These are phyloP conservation scores for Apiospora arundinis DNA, from an alignment of 2,329 filamentous ascomycete species.

Conservation along the genomic window DNA sequence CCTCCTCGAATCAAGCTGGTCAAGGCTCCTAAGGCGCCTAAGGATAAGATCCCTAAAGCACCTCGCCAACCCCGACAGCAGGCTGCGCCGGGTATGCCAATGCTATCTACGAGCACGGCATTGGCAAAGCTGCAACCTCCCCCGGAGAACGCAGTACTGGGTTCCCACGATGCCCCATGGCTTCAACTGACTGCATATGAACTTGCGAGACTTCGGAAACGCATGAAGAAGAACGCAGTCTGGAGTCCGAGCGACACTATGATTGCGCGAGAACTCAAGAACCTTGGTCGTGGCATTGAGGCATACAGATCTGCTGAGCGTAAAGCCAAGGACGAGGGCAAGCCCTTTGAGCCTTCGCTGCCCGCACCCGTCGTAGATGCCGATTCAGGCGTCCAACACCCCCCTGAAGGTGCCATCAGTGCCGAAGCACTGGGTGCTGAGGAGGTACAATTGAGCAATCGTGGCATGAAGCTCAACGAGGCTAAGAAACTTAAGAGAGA, in stretches of 20 bases:
- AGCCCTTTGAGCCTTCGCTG: conserved; percentile 59
- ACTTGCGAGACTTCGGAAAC: conserved; percentile 74
- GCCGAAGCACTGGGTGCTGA: conserved; percentile 62
- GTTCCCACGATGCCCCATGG: conserved; percentile 68
- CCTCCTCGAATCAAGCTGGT: conserved; percentile 58
- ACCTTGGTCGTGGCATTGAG: conserved; percentile 70
- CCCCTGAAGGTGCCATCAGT: conserved; percentile 66
- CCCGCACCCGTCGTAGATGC: conserved; percentile 52
- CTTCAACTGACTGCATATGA: conserved; percentile 69
- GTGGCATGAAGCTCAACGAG: conserved; percentile 80
- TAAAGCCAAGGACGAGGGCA: conserved; percentile 70
- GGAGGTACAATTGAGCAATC: conserved; percentile 70
- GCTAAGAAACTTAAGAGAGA: conserved; percentile 77
- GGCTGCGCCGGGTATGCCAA: conserved; percentile 33
- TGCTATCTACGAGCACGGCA: conserved; percentile 48
- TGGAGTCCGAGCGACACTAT: conserved; percentile 87
- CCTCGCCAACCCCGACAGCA: conserved; percentile 41
- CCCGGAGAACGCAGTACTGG: conserved; percentile 63
- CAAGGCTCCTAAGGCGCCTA: conserved; percentile 54
- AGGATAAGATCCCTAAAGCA: conserved; percentile 42
- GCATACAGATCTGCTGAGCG: conserved; percentile 67
- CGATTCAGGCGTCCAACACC: conserved; percentile 57
- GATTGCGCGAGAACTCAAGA: conserved; percentile 79
- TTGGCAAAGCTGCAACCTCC: conserved; percentile 59
- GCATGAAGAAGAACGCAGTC: conserved; percentile 91